A percentile compares a stretch with the other conserved stretches of the same genome.
phyloP scores from a whole-genome alignment of 345 rosid genomes.

The Turnera subulata region DNA sequence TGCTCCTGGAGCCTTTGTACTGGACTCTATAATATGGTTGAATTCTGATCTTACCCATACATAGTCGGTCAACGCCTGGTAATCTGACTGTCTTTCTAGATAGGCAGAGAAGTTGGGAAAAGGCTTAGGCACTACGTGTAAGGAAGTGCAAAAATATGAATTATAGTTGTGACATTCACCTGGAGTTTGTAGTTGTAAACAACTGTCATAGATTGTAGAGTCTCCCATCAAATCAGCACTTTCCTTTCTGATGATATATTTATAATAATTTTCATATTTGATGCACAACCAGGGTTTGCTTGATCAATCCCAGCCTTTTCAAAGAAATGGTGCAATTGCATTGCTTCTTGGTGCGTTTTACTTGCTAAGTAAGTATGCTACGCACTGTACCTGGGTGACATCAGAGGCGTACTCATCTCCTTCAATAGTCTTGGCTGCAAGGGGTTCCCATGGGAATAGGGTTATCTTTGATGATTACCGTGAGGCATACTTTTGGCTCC shows the following conservation, averaged over 20 bases:
- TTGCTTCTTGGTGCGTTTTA: slow-evolving; percentile 85
- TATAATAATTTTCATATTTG: slow-evolving; percentile 13
- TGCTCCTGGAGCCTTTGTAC: too few relatives aligned
- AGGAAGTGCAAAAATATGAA: too few relatives aligned
- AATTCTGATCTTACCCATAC: too few relatives aligned
- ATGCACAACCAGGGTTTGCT: slow-evolving; percentile 50
- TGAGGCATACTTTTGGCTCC: slow-evolving; percentile 99
- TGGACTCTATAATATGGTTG: too few relatives aligned
- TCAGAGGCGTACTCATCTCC: slow-evolving; percentile 99
- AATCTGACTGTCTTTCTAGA: too few relatives aligned
- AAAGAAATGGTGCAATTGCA: slow-evolving; percentile 77
- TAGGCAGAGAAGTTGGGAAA: too few relatives aligned
- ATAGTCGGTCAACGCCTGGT: too few relatives aligned
- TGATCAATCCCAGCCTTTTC: slow-evolving; percentile 97
- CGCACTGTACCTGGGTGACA: slow-evolving; percentile 98
- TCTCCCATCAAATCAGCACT: too few relatives aligned
- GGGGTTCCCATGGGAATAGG: slow-evolving; percentile 96
- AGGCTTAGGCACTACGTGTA: too few relatives aligned
- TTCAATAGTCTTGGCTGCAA: slow-evolving; percentile 95
- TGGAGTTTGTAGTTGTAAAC: too few relatives aligned
- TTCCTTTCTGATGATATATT: not conserved
- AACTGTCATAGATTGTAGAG: too few relatives aligned
- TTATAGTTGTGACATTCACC: too few relatives aligned
- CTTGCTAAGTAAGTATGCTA: slow-evolving; percentile 83
- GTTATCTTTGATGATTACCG: slow-evolving; percentile 97